These are phyloP conservation scores for Chytridiales sp. DNA, from an alignment of 371 early-diverging fungal species.

Conservation along the genomic window DNA sequence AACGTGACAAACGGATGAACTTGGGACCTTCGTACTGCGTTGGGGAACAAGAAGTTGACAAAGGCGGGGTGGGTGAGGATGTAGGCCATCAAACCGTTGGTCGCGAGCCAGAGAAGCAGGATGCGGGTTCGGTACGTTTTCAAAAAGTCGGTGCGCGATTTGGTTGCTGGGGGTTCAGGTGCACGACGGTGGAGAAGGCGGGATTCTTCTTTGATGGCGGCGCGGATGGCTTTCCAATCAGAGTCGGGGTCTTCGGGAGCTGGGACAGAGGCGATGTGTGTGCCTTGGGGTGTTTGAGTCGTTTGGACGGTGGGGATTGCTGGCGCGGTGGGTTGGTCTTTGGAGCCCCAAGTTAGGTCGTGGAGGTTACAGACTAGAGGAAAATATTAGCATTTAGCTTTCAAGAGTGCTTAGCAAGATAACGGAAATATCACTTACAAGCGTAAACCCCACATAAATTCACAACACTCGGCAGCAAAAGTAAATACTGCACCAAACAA, in stretches of 20 bases:
- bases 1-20: slow-evolving; percentile 36
- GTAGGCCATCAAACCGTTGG: slow-evolving; percentile 72
- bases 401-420: neutral
- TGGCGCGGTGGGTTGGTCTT: slow-evolving; percentile 57
- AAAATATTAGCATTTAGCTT: neutral
- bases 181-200: too few relatives aligned
- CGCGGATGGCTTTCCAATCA: too few relatives aligned
- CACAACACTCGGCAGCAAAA: slow-evolving; percentile 41
- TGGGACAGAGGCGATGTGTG: too few relatives aligned
- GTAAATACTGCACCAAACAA: slow-evolving; percentile 42
- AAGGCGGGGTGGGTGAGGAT: slow-evolving; percentile 35
- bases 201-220: too few relatives aligned
- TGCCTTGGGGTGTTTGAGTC: too few relatives aligned
- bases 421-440: slow-evolving; percentile 15
- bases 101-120: slow-evolving; percentile 78
- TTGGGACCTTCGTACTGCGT: slow-evolving; percentile 2
- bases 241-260: too few relatives aligned
- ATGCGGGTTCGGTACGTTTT: slow-evolving; percentile 77
- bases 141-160: too few relatives aligned
- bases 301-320: slow-evolving; percentile 15
- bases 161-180: too few relatives aligned
- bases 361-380: slow-evolving; percentile 31
- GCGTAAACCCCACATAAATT: slow-evolving; percentile 46
- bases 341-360: slow-evolving; percentile 88
- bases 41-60: slow-evolving; percentile 12